phyloP scores from a whole-genome alignment of 2,329 filamentous ascomycete species.

The Diplodia sapinea region DNA sequence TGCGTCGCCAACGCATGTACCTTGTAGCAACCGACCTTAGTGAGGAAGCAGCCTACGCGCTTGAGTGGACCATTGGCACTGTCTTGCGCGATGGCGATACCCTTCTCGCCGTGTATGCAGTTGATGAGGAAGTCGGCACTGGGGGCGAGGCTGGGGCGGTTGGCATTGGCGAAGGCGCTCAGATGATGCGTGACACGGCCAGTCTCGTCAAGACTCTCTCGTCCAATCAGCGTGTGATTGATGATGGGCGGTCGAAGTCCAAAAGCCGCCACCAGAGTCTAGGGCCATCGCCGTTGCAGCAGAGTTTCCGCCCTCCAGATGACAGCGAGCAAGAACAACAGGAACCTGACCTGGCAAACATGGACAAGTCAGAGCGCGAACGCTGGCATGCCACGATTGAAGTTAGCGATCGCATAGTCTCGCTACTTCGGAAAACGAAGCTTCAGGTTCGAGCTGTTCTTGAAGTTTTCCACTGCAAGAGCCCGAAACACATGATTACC shows the following conservation, averaged over 20 bases:
- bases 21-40: conserved; percentile 95
- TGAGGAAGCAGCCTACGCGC: conserved; percentile 89
- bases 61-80: conserved; percentile 97
- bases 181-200: conserved; percentile 76
- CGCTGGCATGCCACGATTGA: conserved; percentile 79
- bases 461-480: conserved; percentile 98
- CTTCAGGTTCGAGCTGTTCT: conserved; percentile 92
- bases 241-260: conserved; percentile 40
- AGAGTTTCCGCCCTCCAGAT: conserved; percentile 44
- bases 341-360: conserved; percentile 46
- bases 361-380: conserved; percentile 71
- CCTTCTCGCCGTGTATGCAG: conserved; percentile 88
- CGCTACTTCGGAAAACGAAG: conserved; percentile 84
- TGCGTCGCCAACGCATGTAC: conserved; percentile 83
- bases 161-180: conserved; percentile 72
- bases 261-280: conserved; percentile 34
- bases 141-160: conserved; percentile 57
- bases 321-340: conserved; percentile 29
- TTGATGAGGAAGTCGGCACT: conserved; percentile 76
- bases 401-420: conserved; percentile 84
- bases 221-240: conserved; percentile 42
- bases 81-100: conserved; percentile 94
- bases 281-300: conserved; percentile 44
- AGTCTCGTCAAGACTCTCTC: conserved; percentile 71
- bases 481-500: conserved; percentile 91